Conservation (phyloP, 768 basidiomycete species). For the Antrodiella citrinella region DNA sequence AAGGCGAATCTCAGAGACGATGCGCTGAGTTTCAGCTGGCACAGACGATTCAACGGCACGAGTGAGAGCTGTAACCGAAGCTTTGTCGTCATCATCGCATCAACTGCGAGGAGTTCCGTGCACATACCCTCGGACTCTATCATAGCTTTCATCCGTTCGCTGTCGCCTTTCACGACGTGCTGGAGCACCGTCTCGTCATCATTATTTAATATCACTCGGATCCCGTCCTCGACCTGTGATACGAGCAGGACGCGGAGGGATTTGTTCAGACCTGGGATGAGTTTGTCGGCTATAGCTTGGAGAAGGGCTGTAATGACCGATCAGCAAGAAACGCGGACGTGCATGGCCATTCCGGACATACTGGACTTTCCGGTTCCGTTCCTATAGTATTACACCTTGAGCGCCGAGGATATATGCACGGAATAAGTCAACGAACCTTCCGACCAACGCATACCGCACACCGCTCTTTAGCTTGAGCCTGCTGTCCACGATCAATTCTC, state of each 20-base stretch:
- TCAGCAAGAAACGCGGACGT: not conserved
- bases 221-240: conserved; percentile 4
- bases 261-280: conserved; percentile 5
- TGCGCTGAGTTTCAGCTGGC: conserved; percentile 2
- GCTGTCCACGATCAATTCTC: conserved; percentile 44
- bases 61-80: conserved; percentile 1
- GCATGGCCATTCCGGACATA: not conserved
- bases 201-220: not conserved
- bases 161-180: conserved; percentile 8
- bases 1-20: conserved; percentile 1
- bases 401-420: no score
- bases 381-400: no score
- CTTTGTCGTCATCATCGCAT: not conserved
- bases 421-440: conserved; percentile 15
- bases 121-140: conserved; percentile 6
- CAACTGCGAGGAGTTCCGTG: not conserved
- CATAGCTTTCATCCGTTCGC: conserved; percentile 3
- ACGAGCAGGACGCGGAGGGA: conserved; percentile 7
- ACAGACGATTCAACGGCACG: not conserved
- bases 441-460: conserved; percentile 45
- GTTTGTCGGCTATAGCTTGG: conserved; percentile 7
- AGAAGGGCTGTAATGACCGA: conserved; percentile 1
- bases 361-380: conserved; percentile 11
- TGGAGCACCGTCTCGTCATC: conserved; percentile 1
- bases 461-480: conserved; percentile 44